Evolutionary conservation across 441 rosid species (phyloP).

Genomic region (Erysimum pusillum): DNA sequence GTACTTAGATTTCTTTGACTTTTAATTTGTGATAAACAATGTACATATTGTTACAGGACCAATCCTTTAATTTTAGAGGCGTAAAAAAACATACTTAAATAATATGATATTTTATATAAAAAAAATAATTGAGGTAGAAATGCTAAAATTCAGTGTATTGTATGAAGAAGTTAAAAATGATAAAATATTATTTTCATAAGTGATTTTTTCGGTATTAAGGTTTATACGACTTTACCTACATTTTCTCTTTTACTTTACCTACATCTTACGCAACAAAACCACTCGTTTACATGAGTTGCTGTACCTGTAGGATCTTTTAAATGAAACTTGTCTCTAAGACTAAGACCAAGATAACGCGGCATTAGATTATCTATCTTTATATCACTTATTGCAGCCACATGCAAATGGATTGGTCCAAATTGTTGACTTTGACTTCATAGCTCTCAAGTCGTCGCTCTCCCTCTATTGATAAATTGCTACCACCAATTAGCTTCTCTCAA

Average conservation of each 20-base stretch:
- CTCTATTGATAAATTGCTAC: not conserved
- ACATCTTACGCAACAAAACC: too few species aligned
- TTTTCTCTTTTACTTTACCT: too few species aligned
- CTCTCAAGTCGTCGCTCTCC: not conserved
- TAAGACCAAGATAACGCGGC: not conserved
- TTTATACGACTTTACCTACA: too few species aligned
- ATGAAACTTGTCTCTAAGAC: not conserved
- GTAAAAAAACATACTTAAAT: not conserved
- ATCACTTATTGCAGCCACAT: constrained; percentile 1
- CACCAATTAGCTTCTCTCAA: not conserved
- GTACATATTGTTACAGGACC: not conserved
- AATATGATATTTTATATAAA: too few species aligned
- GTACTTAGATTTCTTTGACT: not conserved
- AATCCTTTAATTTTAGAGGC: not conserved
- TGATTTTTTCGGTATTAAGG: too few species aligned
- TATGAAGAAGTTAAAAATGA: too few species aligned
- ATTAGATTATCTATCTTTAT: not conserved
- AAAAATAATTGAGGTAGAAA: too few species aligned
- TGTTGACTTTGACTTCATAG: not conserved
- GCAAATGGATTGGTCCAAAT: constrained; percentile 2
- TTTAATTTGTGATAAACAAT: not conserved
- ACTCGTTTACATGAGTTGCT: too few species aligned
- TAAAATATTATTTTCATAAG: too few species aligned
- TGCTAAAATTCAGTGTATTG: too few species aligned
- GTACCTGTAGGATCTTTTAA: too few species aligned